Conservation (phyloP, 306 rosid species). For the Trifolium pratense region DNA sequence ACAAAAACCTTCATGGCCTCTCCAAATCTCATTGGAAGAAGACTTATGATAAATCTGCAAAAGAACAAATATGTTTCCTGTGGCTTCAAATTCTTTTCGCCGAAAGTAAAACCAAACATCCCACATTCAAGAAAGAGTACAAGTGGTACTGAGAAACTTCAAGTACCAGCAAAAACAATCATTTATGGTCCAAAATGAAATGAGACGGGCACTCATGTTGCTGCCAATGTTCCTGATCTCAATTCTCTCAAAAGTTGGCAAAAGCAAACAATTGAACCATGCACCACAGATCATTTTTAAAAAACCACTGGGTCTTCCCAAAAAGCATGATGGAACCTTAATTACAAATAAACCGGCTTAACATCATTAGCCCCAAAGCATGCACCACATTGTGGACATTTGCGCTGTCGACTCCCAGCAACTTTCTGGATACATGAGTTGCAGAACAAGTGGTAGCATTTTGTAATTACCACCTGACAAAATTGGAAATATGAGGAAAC, state of each 20-base stretch:
- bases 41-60: constrained; percentile 53
- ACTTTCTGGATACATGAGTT: constrained; percentile 77
- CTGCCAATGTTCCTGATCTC: constrained; percentile 53
- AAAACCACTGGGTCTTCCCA: constrained; percentile 40
- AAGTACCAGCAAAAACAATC: constrained; percentile 51
- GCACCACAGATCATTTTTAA: constrained; percentile 47
- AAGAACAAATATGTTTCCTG: constrained; percentile 42
- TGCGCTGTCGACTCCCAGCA: constrained; percentile 80
- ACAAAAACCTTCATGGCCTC: constrained; percentile 44
- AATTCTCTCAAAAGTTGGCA: constrained; percentile 47
- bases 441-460: constrained; percentile 99
- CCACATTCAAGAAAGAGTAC: constrained; percentile 36
- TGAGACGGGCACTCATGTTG: constrained; percentile 39
- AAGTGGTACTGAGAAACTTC: constrained; percentile 37
- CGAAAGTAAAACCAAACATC: constrained; percentile 32
- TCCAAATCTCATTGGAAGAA: constrained; percentile 48
- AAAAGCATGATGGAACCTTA: constrained; percentile 39
- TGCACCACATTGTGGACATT: constrained; percentile 82
- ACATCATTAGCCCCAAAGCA: constrained; percentile 96
- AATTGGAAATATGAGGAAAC: constrained; percentile 10
- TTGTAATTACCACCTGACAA: constrained; percentile 92
- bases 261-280: constrained; percentile 51
- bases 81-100: constrained; percentile 40
- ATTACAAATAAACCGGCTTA: constrained; percentile 83
- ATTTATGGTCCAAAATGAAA: constrained; percentile 45